phyloP scores from a whole-genome alignment of 257 asterid genomes.

The Orobanche coerulescens region DNA sequence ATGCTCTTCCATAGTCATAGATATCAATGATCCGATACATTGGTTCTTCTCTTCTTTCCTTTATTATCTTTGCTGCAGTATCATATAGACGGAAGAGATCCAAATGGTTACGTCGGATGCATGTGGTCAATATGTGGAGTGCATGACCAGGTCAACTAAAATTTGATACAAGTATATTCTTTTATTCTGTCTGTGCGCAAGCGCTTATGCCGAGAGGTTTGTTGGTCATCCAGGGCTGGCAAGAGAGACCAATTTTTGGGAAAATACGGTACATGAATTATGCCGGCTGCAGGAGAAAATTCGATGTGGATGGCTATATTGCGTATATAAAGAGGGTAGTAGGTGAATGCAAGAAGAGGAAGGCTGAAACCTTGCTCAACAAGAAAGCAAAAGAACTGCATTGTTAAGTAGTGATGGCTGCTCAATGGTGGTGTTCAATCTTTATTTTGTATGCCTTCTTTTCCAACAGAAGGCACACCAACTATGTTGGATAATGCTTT shows the following conservation, averaged over 20 bases:
- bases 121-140: constrained; percentile 99
- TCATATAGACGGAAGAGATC: constrained; percentile 90
- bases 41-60: no score
- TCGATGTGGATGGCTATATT: constrained; percentile 76
- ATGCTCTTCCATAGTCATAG: not conserved
- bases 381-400: constrained; percentile 37
- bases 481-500: constrained; percentile 9
- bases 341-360: constrained; percentile 73
- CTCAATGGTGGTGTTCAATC: not conserved
- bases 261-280: constrained; percentile 93
- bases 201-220: not conserved
- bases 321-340: constrained; percentile 58
- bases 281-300: constrained; percentile 93
- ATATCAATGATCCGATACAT: not conserved
- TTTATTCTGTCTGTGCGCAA: not conserved
- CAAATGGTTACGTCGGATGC: constrained; percentile 97
- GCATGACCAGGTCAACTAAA: constrained; percentile 72
- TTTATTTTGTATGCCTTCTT: not conserved
- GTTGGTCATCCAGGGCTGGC: constrained; percentile 58
- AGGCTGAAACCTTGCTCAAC: constrained; percentile 42
- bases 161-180: not conserved
- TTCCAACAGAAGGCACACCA: not conserved
- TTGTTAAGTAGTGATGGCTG: constrained; percentile 9
- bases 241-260: constrained; percentile 77
- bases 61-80: constrained; percentile 40